These are phyloP conservation scores for Phytophthora pseudosyringae DNA, from an alignment of 352 stramenopile genomes.

Conservation along the genomic window DNA sequence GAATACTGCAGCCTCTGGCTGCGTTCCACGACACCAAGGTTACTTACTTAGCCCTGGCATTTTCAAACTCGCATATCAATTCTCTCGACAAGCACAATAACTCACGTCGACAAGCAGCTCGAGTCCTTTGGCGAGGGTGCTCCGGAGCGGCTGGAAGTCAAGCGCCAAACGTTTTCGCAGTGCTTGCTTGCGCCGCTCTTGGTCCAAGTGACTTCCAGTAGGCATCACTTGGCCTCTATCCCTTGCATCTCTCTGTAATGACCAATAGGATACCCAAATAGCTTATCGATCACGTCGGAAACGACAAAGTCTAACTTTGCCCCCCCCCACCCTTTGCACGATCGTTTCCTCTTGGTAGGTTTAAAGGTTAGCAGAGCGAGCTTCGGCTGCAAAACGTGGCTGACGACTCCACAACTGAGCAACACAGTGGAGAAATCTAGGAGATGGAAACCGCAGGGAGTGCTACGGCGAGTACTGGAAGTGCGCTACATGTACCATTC, in stretches of 20 bases:
- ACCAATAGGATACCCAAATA: conserved; percentile 18
- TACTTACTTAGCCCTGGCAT: neutral
- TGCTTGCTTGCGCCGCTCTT: conserved; percentile 50
- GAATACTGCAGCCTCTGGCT: conserved; percentile 60
- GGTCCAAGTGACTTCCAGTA: conserved; percentile 39
- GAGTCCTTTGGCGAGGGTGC: conserved; percentile 54
- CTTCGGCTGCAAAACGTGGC: no score
- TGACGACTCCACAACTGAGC: no score
- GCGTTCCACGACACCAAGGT: neutral
- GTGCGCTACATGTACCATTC: no score
- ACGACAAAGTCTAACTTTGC: neutral
- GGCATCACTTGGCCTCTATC: conserved; percentile 27
- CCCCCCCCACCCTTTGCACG: no score
- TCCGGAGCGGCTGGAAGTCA: conserved; percentile 58
- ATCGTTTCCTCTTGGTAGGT: no score
- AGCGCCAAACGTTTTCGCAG: conserved; percentile 59
- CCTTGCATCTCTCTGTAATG: neutral
- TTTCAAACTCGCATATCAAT: neutral
- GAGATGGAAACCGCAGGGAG: no score
- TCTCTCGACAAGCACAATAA: conserved; percentile 1
- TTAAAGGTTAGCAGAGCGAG: no score
- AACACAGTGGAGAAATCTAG: no score
- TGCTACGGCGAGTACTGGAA: no score
- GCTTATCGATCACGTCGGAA: neutral
- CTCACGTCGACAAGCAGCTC: conserved; percentile 55